phyloP scores from a whole-genome alignment of 2,329 filamentous ascomycete species.

The Dactylellina haptotyla region DNA sequence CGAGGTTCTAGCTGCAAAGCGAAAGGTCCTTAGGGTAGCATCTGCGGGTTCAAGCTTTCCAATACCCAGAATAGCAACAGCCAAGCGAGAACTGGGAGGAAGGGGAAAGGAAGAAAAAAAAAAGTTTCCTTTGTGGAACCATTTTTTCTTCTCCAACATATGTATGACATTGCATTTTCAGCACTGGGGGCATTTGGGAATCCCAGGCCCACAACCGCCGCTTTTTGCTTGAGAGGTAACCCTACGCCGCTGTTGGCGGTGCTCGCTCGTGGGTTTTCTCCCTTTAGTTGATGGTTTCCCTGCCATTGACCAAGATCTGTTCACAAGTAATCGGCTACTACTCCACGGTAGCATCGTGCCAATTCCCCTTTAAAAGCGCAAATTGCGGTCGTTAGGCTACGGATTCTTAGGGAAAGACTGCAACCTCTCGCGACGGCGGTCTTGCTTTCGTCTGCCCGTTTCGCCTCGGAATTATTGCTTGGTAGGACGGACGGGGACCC shows the following conservation, averaged over 20 bases:
- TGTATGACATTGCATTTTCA: no score
- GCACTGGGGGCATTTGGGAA: no score
- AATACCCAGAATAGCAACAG: constrained; percentile 45
- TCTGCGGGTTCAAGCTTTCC: constrained; percentile 31
- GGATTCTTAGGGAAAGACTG: no score
- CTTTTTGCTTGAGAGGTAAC: no score
- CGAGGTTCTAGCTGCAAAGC: constrained; percentile 5
- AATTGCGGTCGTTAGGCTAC: constrained; percentile 12
- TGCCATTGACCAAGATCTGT: not conserved
- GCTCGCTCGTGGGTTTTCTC: no score
- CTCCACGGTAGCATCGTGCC: no score
- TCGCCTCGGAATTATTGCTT: constrained; percentile 22
- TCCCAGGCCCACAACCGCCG: no score
- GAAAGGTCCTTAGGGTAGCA: constrained; percentile 25
- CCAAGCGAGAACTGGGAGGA: no score
- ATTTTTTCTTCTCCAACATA: not conserved
- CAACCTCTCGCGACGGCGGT: no score
- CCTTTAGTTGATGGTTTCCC: not conserved
- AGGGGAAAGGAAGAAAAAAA: no score
- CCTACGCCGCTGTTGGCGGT: no score
- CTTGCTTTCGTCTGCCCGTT: constrained; percentile 17
- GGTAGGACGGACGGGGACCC: constrained; percentile 18
- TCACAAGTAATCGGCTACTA: no score
- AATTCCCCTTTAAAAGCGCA: constrained; percentile 16
- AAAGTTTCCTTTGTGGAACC: constrained; percentile 36